A percentile compares a stretch with the other conserved stretches of the same genome.
These are phyloP conservation scores for Geotrichum phurueaensis DNA, from an alignment of 1,139 yeast species.

Conservation along the genomic window DNA sequence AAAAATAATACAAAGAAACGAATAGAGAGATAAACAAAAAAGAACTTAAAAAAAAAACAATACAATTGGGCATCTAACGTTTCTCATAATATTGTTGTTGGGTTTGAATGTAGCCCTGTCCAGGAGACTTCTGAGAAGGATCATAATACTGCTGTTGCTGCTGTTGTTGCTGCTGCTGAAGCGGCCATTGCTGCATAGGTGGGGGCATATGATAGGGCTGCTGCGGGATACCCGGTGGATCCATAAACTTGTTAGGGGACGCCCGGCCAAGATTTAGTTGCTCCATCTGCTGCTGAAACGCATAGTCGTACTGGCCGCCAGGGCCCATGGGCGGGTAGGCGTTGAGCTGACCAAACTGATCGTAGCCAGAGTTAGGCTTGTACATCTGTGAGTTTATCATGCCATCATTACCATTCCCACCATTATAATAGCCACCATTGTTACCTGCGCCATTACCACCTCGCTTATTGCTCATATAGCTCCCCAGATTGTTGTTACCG, in stretches of 20 bases:
- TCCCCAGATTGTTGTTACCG: background rate
- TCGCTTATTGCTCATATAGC: constrained; percentile 3
- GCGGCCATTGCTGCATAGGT: constrained; percentile 5
- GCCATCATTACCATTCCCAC: background rate
- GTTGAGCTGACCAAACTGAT: background rate
- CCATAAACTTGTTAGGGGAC: constrained; percentile 11
- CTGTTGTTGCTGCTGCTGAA: constrained; percentile 4
- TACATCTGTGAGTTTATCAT: background rate
- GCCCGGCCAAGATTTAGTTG: constrained; percentile 10
- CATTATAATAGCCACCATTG: constrained; percentile 1
- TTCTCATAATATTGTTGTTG: constrained; percentile 14
- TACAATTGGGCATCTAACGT: constrained; percentile 4
- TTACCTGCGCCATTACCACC: background rate
- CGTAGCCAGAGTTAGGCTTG: background rate
- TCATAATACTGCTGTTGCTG: constrained; percentile 9
- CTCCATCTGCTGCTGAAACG: constrained; percentile 12
- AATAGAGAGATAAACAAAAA: background rate
- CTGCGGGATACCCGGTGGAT: background rate
- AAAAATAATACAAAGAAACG: background rate
- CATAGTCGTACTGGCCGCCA: background rate
- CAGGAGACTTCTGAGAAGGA: constrained; percentile 8
- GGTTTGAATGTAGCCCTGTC: constrained; percentile 1
- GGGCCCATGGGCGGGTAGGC: background rate
- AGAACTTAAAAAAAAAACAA: background rate
- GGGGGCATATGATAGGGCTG: background rate